Evolutionary conservation across 306 rosid genomes (phyloP).

Genomic region (Medicago truncatula): DNA sequence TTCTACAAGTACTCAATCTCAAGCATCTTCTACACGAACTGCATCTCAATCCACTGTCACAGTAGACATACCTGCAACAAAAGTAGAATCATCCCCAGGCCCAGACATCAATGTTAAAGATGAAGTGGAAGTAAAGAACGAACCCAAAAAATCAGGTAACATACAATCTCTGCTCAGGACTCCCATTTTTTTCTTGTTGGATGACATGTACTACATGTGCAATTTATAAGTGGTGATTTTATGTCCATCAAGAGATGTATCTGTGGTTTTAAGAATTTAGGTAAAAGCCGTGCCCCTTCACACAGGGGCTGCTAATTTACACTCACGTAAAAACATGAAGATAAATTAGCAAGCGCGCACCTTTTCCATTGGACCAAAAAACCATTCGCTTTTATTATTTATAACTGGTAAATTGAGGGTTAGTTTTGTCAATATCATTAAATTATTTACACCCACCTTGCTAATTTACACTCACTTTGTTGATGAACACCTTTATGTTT

Average conservation of each 20-base stretch:
- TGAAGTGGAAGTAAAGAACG: constrained; percentile 52
- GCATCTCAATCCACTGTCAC: constrained; percentile 65
- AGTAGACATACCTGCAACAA: constrained; percentile 73
- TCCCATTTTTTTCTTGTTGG: constrained; percentile 31
- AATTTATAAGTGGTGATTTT: constrained; percentile 28
- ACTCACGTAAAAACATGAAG: too few relatives aligned
- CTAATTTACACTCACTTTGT: too few relatives aligned
- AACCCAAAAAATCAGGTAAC: constrained; percentile 73
- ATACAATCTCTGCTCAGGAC: constrained; percentile 31
- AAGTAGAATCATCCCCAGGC: constrained; percentile 58
- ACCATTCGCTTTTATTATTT: too few relatives aligned
- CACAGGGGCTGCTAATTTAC: too few relatives aligned
- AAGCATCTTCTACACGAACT: constrained; percentile 44
- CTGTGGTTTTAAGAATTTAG: constrained; percentile 10
- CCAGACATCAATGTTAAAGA: constrained; percentile 48
- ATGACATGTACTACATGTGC: constrained; percentile 23
- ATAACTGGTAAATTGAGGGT: too few relatives aligned
- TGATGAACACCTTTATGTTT: too few relatives aligned
- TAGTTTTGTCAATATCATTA: too few relatives aligned
- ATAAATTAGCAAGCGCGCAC: too few relatives aligned
- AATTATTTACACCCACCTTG: too few relatives aligned
- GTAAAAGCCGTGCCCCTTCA: constrained; percentile 4
- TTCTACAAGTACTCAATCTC: constrained; percentile 44
- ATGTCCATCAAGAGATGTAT: constrained; percentile 22
- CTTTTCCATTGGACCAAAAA: too few relatives aligned